These are phyloP conservation scores for Tephrocybe sp. DNA, from an alignment of 768 basidiomycete genomes.

Conservation along the genomic window DNA sequence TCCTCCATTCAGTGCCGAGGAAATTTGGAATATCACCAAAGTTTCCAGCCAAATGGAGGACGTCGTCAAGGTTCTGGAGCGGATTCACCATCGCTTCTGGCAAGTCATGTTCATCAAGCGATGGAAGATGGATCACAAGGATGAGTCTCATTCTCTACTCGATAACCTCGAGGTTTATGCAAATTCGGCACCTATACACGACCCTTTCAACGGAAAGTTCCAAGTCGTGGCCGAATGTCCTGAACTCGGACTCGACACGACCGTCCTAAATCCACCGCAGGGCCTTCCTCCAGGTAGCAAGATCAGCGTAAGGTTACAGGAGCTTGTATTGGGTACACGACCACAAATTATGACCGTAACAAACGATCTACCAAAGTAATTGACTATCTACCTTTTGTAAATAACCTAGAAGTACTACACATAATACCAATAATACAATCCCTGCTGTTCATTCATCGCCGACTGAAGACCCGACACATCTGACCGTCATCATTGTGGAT, in stretches of 20 bases:
- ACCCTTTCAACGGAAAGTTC: background rate
- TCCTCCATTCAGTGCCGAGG: conserved; percentile 43
- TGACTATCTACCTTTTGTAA: too few relatives aligned
- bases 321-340: background rate
- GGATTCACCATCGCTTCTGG: conserved; percentile 27
- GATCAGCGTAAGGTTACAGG: background rate
- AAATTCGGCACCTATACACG: conserved; percentile 4
- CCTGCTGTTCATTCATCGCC: too few relatives aligned
- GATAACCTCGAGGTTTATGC: conserved; percentile 11
- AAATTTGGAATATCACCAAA: conserved; percentile 42
- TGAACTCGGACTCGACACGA: background rate
- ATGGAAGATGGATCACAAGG: conserved; percentile 27
- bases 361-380: too few relatives aligned
- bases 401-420: too few relatives aligned
- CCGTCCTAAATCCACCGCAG: background rate
- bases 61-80: conserved; percentile 26
- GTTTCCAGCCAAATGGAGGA: conserved; percentile 37
- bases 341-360: background rate
- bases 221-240: background rate
- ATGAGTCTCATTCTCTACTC: background rate
- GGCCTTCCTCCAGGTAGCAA: background rate
- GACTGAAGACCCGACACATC: too few relatives aligned
- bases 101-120: conserved; percentile 34
- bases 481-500: too few relatives aligned
- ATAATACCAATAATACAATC: too few relatives aligned